Percentiles rank a stretch among this genome's conserved stretches.
Evolutionary conservation across 2,329 filamentous ascomycete genomes (phyloP).

Genomic region (Aureobasidium musti): DNA sequence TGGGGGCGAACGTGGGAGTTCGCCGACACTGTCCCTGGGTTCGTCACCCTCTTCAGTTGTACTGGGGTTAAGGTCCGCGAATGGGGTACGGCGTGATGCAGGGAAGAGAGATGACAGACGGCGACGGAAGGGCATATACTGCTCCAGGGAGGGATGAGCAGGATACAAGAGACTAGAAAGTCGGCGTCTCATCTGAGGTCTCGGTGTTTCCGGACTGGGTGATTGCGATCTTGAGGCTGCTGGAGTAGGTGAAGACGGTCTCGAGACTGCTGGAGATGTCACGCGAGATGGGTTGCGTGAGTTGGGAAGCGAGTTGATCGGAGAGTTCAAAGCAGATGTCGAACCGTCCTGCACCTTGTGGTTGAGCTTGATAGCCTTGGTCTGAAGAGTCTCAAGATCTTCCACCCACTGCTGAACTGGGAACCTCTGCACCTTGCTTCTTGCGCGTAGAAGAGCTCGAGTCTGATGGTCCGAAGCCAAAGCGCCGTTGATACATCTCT

Average conservation of each 20-base stretch:
- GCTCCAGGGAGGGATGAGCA: background rate
- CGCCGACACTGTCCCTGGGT: background rate
- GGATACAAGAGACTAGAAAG: conserved; percentile 3
- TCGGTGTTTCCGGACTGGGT: conserved; percentile 37
- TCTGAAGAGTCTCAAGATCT: conserved; percentile 63
- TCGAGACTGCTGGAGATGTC: conserved; percentile 39
- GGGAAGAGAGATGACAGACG: conserved; percentile 4
- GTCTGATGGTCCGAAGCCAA: conserved; percentile 58
- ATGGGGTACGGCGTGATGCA: background rate
- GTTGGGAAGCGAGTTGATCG: conserved; percentile 44
- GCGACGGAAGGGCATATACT: conserved; percentile 11
- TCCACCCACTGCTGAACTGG: conserved; percentile 68
- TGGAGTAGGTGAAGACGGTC: conserved; percentile 33
- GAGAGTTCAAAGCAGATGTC: conserved; percentile 37
- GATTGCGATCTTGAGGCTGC: conserved; percentile 32
- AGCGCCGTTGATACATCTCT: conserved; percentile 61
- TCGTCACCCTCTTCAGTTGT: conserved; percentile 9
- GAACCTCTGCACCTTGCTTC: conserved; percentile 66
- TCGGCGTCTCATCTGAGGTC: background rate
- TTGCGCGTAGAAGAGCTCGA: conserved; percentile 63
- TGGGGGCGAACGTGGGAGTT: background rate
- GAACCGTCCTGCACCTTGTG: conserved; percentile 46
- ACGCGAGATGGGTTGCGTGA: conserved; percentile 48
- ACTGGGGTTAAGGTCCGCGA: background rate
- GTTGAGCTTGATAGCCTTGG: conserved; percentile 60